Evolutionary conservation across 78 protist genomes (phyloP).

Genomic region (Dictyostelium discoideum): DNA sequence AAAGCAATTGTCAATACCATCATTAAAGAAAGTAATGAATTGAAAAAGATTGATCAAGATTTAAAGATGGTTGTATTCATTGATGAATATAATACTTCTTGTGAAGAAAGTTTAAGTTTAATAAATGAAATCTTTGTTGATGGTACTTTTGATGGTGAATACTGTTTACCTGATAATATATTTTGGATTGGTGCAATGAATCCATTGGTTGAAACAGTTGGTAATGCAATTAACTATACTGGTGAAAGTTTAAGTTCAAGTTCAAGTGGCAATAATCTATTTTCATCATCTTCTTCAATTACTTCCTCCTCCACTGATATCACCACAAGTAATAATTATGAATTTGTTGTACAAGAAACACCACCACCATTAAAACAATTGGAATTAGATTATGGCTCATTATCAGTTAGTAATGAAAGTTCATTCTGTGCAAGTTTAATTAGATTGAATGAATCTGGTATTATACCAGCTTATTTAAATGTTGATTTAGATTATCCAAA

Average conservation of each 20-base stretch:
- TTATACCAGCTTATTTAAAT: not conserved
- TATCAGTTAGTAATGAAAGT: not conserved
- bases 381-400: constrained; percentile 23
- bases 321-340: not conserved
- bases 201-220: constrained; percentile 1
- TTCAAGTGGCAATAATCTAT: not conserved
- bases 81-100: constrained; percentile 78
- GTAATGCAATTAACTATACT: not conserved
- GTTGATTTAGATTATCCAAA: not conserved
- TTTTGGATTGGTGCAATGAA: constrained; percentile 87
- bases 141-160: constrained; percentile 58
- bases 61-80: constrained; percentile 80
- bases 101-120: constrained; percentile 57
- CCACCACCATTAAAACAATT: constrained; percentile 69
- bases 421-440: constrained; percentile 5
- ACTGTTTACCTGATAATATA: constrained; percentile 28
- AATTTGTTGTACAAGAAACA: constrained; percentile 37
- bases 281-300: not conserved
- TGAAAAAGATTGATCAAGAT: constrained; percentile 7
- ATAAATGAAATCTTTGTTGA: constrained; percentile 80
- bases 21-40: not conserved
- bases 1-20: not conserved
- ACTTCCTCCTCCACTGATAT: not conserved
- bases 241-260: not conserved
- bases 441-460: not conserved